Evolutionary conservation across 208 protist species (phyloP).

Genomic region (Leishmania tarentolae): DNA sequence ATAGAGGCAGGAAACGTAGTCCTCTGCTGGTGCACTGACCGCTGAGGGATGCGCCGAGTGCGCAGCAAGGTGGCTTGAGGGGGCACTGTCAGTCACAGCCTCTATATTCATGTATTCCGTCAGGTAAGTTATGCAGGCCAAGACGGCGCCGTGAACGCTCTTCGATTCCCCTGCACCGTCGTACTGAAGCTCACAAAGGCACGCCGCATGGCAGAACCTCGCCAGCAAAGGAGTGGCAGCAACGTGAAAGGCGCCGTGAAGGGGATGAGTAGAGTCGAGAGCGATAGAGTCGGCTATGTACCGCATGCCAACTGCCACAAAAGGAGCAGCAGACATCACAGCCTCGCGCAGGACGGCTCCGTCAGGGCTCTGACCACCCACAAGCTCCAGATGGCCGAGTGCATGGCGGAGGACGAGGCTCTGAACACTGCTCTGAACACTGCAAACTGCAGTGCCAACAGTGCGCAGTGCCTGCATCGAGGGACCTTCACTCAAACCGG

Average conservation of each 20-base stretch:
- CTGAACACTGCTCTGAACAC: constrained; percentile 10
- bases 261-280: constrained; percentile 8
- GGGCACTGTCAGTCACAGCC: background rate
- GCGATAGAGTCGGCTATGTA: constrained; percentile 26
- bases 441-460: constrained; percentile 1
- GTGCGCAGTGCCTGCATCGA: constrained; percentile 7
- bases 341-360: background rate
- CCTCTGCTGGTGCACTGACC: background rate
- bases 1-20: constrained; percentile 12
- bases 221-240: constrained; percentile 14
- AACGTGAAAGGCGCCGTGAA: constrained; percentile 8
- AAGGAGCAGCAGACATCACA: constrained; percentile 1
- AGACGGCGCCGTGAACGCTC: constrained; percentile 27
- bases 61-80: background rate
- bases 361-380: background rate
- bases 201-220: constrained; percentile 7
- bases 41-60: background rate
- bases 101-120: constrained; percentile 10
- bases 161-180: constrained; percentile 18
- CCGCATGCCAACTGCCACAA: constrained; percentile 19
- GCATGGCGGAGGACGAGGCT: constrained; percentile 3
- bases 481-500: constrained; percentile 8
- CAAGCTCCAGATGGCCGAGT: background rate
- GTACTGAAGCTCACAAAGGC: constrained; percentile 15
- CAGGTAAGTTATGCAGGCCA: constrained; percentile 21